Conservation (phyloP, 495 filamentous ascomycete species). For the Tuber brumale region DNA sequence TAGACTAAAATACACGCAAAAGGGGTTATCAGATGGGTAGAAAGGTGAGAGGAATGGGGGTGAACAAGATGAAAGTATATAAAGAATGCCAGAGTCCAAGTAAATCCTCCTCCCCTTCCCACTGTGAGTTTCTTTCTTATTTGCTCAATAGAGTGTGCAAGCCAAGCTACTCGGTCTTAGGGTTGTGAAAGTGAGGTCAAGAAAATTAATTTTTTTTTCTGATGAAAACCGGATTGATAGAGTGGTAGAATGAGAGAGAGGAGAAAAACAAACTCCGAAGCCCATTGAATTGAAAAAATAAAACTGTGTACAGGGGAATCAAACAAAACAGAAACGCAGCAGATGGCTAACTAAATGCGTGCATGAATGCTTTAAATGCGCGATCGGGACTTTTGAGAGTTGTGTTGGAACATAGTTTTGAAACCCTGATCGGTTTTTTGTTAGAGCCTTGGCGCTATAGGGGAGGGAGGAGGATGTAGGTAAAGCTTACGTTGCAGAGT, state of each 20-base stretch:
- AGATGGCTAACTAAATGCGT: background rate
- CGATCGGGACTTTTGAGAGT: slow-evolving; percentile 34
- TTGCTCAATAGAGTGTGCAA: background rate
- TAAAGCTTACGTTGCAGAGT: slow-evolving; percentile 65
- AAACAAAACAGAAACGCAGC: background rate
- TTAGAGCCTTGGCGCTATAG: slow-evolving; percentile 8
- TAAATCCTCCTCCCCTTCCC: background rate
- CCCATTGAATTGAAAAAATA: background rate
- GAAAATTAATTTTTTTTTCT: background rate
- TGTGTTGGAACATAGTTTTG: slow-evolving; percentile 40
- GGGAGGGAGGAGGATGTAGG: background rate
- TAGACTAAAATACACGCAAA: background rate
- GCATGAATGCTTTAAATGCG: slow-evolving; percentile 14
- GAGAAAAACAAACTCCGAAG: background rate
- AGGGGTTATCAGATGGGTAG: background rate
- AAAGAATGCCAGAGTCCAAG: background rate
- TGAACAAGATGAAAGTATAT: background rate
- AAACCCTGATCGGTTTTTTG: slow-evolving; percentile 30
- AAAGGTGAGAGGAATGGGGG: background rate
- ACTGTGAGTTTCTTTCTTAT: background rate
- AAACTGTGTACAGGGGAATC: background rate
- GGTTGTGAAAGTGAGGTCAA: background rate
- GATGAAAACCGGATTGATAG: background rate
- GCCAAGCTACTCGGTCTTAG: background rate
- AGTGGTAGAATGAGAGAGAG: background rate